Percentiles rank a stretch among this genome's conserved stretches.
Evolutionary conservation across 495 filamentous ascomycete species (phyloP).

Genomic region (Penicillium fimorum): DNA sequence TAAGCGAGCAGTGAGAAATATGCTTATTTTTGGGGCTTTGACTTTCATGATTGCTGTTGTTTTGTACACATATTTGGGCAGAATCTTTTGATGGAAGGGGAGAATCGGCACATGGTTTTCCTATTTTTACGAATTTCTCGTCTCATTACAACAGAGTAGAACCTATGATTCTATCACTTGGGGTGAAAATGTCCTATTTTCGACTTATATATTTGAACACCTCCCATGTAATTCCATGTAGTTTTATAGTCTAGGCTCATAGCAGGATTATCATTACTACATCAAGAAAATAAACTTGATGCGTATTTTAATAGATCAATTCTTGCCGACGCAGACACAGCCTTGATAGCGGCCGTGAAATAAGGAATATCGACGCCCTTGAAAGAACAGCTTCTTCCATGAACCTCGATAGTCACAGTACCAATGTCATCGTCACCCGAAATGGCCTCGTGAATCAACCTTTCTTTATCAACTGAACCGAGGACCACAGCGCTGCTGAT

Average conservation of each 20-base stretch:
- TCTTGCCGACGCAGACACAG: slow-evolving; percentile 19
- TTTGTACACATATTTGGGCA: too few relatives aligned
- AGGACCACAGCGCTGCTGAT: slow-evolving; percentile 17
- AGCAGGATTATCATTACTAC: neutral
- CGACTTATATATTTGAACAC: neutral
- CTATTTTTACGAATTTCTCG: too few relatives aligned
- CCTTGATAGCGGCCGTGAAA: slow-evolving; percentile 29
- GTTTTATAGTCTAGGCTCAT: neutral
- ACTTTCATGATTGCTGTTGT: too few relatives aligned
- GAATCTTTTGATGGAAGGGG: too few relatives aligned
- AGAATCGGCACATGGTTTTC: too few relatives aligned
- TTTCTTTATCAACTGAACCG: slow-evolving; percentile 21
- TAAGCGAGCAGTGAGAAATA: too few relatives aligned
- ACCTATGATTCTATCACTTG: neutral
- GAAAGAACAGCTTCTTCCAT: slow-evolving; percentile 28
- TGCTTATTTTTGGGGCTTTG: too few relatives aligned
- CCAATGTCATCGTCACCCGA: slow-evolving; percentile 16
- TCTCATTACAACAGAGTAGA: neutral
- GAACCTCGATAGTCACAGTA: slow-evolving; percentile 26
- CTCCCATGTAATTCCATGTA: neutral
- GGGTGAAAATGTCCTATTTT: neutral
- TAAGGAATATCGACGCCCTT: slow-evolving; percentile 34
- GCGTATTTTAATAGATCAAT: slow-evolving; percentile 31
- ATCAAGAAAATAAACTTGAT: slow-evolving; percentile 15
- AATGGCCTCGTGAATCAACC: slow-evolving; percentile 25